Base-by-base conservation (phyloP, 352 stramenopile genomes). In the Phytophthora cajani region DNA sequence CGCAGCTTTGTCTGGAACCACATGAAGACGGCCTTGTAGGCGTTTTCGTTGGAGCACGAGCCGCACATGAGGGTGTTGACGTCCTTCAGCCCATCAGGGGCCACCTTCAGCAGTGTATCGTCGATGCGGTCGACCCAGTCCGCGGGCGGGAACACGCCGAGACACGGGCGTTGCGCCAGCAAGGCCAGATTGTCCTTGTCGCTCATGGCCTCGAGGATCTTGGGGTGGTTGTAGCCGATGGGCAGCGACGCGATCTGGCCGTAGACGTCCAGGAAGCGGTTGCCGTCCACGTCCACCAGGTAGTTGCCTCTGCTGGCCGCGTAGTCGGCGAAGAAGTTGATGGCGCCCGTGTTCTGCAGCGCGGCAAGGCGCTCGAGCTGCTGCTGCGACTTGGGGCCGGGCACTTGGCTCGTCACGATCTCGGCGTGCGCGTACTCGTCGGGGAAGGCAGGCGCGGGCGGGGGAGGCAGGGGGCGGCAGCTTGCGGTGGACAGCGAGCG, bases 31-130 rank as follows among this genome's bases (percentile, higher is more conserved):
- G 86, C 85, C 59, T 95, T 95, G 79, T 91, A 95, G 9, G 88
- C 88, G 61, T 94, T 95, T 54, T 95, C 88, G 58, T 95, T 95
- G 33, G 88, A 90, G 75, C 88, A 95, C 49, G 88, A 95, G 65
- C 88, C 88, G 59, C 88, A 95, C 88, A 95, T 95, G 66, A 94
- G 85, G 64, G 88, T 95, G 70, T 93, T 91, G 62, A 93, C 81
- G 52, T 95, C 85, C 3, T 74, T 74, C 30, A 93, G 71, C 7
- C 86, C 85, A 1, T 64, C 47, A 0, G 87, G 88, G 9, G 80
- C 76, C 25, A 93, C 80, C 61, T 86, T 85, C 25, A 77, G 66
- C 17, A 95, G 72, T 55, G 85, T 92, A 4, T 75, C 72, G 52
- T 88, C 65, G 42, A 95, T 85, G 49, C 84, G 78, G 61, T 93